phyloP scores from a whole-genome alignment of 2,329 filamentous ascomycete genomes.

The Bretziella fagacearum region DNA sequence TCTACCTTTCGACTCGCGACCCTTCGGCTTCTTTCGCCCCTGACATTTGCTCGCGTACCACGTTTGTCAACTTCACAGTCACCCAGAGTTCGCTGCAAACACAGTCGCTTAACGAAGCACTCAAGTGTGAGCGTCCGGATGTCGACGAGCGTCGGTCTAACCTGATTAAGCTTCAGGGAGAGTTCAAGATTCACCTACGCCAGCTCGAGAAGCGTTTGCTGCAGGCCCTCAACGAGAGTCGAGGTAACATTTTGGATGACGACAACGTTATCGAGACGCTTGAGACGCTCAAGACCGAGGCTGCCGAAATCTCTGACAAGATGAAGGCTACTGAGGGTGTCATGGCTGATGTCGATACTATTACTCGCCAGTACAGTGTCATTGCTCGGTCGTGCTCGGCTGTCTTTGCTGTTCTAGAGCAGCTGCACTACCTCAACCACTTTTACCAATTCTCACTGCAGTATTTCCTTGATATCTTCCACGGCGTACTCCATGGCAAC shows the following conservation, averaged over 20 bases:
- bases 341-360: slow-evolving; percentile 93
- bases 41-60: slow-evolving; percentile 94
- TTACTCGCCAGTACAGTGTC: slow-evolving; percentile 84
- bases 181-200: slow-evolving; percentile 96
- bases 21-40: slow-evolving; percentile 91
- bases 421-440: slow-evolving; percentile 95
- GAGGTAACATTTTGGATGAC: slow-evolving; percentile 94
- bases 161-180: slow-evolving; percentile 94
- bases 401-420: slow-evolving; percentile 90
- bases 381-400: slow-evolving; percentile 92
- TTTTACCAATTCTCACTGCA: slow-evolving; percentile 99
- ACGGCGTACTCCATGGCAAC: slow-evolving; percentile 71
- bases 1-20: slow-evolving; percentile 89
- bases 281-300: slow-evolving; percentile 94
- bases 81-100: slow-evolving; percentile 98
- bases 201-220: slow-evolving; percentile 87
- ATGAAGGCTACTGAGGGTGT: slow-evolving; percentile 94
- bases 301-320: slow-evolving; percentile 88
- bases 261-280: slow-evolving; percentile 96
- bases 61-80: slow-evolving; percentile 98
- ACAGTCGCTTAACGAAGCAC: slow-evolving; percentile 89
- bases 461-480: slow-evolving; percentile 97
- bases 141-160: slow-evolving; percentile 93
- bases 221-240: slow-evolving; percentile 90
- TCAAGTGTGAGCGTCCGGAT: slow-evolving; percentile 94